Evolutionary conservation across 2,329 filamentous ascomycete genomes (phyloP).

Genomic region (Tolypocladium tundrense): DNA sequence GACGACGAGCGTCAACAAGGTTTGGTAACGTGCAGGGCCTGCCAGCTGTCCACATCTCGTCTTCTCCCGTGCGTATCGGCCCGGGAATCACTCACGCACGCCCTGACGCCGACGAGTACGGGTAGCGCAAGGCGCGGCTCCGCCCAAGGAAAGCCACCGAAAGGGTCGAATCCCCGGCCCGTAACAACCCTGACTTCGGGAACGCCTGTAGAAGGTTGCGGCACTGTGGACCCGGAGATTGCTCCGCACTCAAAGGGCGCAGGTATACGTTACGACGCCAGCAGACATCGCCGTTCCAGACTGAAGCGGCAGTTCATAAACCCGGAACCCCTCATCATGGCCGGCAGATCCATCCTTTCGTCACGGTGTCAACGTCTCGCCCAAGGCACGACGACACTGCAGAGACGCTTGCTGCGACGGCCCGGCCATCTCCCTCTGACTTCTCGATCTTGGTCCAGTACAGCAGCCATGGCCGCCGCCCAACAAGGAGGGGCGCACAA

Average conservation of each 20-base stretch:
- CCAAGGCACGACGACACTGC: neutral
- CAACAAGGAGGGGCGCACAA: constrained; percentile 1
- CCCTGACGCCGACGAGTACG: neutral
- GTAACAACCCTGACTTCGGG: neutral
- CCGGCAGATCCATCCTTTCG: neutral
- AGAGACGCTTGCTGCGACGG: neutral
- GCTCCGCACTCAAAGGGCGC: neutral
- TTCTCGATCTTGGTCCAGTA: neutral
- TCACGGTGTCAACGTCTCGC: neutral
- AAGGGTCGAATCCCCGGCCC: neutral
- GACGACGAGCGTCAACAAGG: too few relatives aligned
- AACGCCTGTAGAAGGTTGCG: neutral
- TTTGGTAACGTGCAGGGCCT: too few relatives aligned
- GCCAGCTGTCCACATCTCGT: too few relatives aligned
- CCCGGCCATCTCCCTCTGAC: neutral
- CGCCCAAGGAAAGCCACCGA: neutral
- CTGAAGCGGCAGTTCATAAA: neutral
- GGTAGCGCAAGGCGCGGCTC: neutral
- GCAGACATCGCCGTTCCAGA: neutral
- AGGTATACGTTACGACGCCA: neutral
- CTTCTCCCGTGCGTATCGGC: neutral
- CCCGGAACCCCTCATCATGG: neutral
- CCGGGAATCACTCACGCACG: neutral
- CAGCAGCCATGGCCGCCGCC: neutral
- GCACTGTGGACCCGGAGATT: neutral